Evolutionary conservation across 495 filamentous ascomycete genomes (phyloP).

Genomic region (Xylaria scruposa): DNA sequence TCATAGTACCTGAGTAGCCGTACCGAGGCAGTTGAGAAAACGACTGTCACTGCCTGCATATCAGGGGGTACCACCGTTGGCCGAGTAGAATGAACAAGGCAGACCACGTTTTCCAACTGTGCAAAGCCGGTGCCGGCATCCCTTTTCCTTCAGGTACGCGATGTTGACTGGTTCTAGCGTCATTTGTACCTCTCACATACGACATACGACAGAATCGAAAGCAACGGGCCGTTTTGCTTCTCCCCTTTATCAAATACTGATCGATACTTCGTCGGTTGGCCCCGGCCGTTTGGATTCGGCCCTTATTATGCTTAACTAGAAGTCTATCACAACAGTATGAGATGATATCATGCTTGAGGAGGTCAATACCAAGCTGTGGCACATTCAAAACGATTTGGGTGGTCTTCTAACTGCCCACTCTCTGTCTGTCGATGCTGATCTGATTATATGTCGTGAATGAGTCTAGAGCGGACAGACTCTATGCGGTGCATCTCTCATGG

Average conservation of each 20-base stretch:
- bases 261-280: neutral
- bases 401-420: neutral
- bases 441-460: neutral
- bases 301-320: constrained; percentile 16
- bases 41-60: neutral
- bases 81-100: neutral
- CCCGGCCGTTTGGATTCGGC: constrained; percentile 6
- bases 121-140: neutral
- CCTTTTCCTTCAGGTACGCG: neutral
- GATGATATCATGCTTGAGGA: neutral
- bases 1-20: neutral
- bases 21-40: neutral
- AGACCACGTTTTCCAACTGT: neutral
- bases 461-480: neutral
- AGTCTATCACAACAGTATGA: neutral
- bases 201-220: neutral
- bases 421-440: neutral
- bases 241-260: neutral
- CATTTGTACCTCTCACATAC: neutral
- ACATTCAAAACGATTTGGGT: neutral
- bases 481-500: neutral
- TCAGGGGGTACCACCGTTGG: neutral
- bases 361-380: neutral
- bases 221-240: constrained; percentile 15
- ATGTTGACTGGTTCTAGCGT: neutral